phyloP scores from a whole-genome alignment of 345 rosid species.

The Anastatica hierochuntica region DNA sequence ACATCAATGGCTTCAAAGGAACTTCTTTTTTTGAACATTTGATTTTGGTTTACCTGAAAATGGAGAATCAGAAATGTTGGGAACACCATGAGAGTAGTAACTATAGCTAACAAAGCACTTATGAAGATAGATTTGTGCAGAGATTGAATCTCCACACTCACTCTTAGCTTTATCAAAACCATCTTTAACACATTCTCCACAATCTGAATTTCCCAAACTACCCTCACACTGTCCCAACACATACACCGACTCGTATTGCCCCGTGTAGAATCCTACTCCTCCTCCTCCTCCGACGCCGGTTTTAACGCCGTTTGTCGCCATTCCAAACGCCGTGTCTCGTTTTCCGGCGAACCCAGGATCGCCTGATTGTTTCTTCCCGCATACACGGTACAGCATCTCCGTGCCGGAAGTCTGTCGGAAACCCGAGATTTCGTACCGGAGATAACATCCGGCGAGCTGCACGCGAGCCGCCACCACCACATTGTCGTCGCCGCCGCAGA shows the following conservation, averaged over 20 bases:
- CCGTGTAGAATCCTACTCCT: constrained; percentile 40
- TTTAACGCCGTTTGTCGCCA: constrained; percentile 42
- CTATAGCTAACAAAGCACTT: constrained; percentile 76
- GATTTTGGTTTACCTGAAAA: constrained; percentile 37
- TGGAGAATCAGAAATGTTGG: constrained; percentile 35
- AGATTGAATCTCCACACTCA: constrained; percentile 57
- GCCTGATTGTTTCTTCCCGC: constrained; percentile 34
- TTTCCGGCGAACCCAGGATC: constrained; percentile 27
- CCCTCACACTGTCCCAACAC: constrained; percentile 89
- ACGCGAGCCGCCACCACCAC: constrained; percentile 50
- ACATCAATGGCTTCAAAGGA: no score
- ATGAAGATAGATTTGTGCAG: constrained; percentile 60
- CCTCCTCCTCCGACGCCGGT: background rate
- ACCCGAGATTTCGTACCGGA: constrained; percentile 50
- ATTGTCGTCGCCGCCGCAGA: constrained; percentile 40
- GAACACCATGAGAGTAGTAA: constrained; percentile 72
- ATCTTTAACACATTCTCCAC: constrained; percentile 51
- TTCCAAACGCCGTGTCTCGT: constrained; percentile 39
- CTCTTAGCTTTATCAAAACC: constrained; percentile 41
- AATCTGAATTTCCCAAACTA: constrained; percentile 48
- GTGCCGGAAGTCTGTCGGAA: constrained; percentile 43
- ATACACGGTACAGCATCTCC: constrained; percentile 41
- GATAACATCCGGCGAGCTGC: constrained; percentile 57
- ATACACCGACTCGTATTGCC: constrained; percentile 40
- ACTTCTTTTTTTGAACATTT: no score